A percentile compares a stretch with the other conserved stretches of the same genome.
phyloP scores from a whole-genome alignment of 805 yeast genomes.

The Starmerella vaccinii region DNA sequence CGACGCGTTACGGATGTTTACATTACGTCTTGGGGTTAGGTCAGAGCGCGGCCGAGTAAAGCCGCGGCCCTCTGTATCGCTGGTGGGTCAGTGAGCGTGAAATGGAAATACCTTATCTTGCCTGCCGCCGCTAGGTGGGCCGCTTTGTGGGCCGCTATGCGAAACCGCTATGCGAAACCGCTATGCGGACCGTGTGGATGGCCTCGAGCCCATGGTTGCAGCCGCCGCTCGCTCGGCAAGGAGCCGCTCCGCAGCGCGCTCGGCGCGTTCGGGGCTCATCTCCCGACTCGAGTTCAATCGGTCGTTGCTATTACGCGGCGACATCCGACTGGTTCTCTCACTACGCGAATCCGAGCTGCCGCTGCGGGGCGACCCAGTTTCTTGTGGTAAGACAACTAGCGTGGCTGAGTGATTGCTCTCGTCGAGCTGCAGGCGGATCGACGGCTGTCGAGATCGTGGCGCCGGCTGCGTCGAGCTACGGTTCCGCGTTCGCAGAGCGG shows the following conservation, averaged over 20 bases:
- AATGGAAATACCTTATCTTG: too few relatives aligned
- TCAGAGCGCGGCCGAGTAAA: too few relatives aligned
- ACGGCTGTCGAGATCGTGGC: slow-evolving; percentile 18
- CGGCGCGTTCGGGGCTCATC: slow-evolving; percentile 17
- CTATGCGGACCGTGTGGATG: background rate
- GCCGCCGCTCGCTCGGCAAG: slow-evolving; percentile 17
- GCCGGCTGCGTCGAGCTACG: slow-evolving; percentile 21
- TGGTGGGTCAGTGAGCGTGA: too few relatives aligned
- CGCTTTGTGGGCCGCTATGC: too few relatives aligned
- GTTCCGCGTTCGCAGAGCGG: slow-evolving; percentile 16
- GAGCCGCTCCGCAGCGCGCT: slow-evolving; percentile 14
- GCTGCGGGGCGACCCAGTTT: slow-evolving; percentile 2
- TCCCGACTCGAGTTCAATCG: background rate
- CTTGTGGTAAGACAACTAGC: slow-evolving; percentile 17
- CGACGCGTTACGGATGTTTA: background rate
- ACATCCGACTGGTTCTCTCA: background rate
- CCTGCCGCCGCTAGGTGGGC: too few relatives aligned
- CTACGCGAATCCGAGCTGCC: background rate
- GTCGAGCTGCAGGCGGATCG: slow-evolving; percentile 22
- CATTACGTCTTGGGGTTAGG: background rate
- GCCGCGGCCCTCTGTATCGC: too few relatives aligned
- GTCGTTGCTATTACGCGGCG: slow-evolving; percentile 3
- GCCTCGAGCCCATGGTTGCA: slow-evolving; percentile 1
- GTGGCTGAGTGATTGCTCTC: slow-evolving; percentile 21
- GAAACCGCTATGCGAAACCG: background rate